phyloP scores from a whole-genome alignment of 768 basidiomycete genomes.

The Suillus placidus region DNA sequence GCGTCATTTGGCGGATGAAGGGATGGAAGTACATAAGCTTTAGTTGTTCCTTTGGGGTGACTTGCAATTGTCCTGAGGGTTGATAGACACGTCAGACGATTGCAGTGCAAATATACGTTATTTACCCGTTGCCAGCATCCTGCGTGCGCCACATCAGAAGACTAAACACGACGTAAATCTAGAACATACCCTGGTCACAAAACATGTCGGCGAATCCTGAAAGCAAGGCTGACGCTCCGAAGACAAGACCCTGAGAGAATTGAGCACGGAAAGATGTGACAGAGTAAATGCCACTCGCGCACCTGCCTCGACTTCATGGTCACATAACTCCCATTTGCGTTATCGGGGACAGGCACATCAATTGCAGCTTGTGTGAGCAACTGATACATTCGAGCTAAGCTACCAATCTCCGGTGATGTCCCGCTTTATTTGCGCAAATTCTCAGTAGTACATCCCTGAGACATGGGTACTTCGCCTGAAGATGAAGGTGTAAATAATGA shows the following conservation, averaged over 20 bases:
- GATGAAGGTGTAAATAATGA: constrained; percentile 29
- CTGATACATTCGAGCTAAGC: constrained; percentile 26
- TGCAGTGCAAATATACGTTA: neutral
- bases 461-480: constrained; percentile 9
- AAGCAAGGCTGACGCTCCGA: constrained; percentile 24
- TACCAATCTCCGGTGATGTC: constrained; percentile 74
- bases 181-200: constrained; percentile 36
- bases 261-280: neutral
- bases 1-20: neutral
- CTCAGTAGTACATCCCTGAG: neutral
- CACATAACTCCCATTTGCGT: constrained; percentile 24
- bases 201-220: constrained; percentile 39
- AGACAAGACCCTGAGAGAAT: constrained; percentile 24
- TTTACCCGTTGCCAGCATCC: constrained; percentile 44
- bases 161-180: neutral
- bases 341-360: constrained; percentile 18
- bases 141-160: constrained; percentile 15
- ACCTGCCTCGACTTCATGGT: constrained; percentile 24
- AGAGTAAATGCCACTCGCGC: neutral
- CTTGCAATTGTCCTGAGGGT: constrained; percentile 38
- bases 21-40: constrained; percentile 29
- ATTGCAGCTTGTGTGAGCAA: constrained; percentile 20
- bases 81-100: constrained; percentile 1
- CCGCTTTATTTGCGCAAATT: constrained; percentile 3
- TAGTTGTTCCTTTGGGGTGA: constrained; percentile 37